Base-by-base conservation (phyloP, 371 early-diverging fungal genomes). In the Basidiobolus heterosporus region DNA sequence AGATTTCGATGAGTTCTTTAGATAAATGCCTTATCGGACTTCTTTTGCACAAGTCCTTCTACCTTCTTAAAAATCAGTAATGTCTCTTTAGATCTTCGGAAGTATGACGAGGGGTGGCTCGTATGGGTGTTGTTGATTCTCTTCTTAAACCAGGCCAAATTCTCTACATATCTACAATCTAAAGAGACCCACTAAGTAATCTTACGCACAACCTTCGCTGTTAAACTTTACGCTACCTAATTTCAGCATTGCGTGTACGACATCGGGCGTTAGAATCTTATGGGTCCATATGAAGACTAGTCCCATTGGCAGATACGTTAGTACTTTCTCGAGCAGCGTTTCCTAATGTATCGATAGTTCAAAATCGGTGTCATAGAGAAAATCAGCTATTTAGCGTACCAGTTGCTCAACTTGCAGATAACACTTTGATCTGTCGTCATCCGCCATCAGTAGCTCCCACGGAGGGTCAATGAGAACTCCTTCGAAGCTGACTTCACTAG, bases 101-200 rank as follows among this genome's bases (percentile, higher is more conserved):
- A 60, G 45, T 65, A 67, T 0, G 70, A 68, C 13, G 66, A 66
- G 0, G 66, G 59, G 15, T 65, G 65, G 46, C 67, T 64, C 35
- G 68, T 49, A n/a, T 53, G 58, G 0, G 55, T 49, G 46, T 78
- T 74, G 56, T 69, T 69, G 41, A 74, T 44, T 0, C 65, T 62
- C 21, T 67, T 69, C 48, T 74, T 73, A 60, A 69, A 78, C 78
- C 78, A 78, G 5, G 74, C 72, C 36, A 78, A 54, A 49, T 78
- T 78, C 48, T 78, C 78, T 1, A 78, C 75, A 56, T 78, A 78
- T 54, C 63, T 66, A 51, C 71, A 74, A 36, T 67, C 75, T 72
- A 51, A 8, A 41, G 24, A 30, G 30, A 30, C 30, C 9, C 30
- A 30, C 9, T 5, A 2, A 41, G 30, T 48, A 35, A 14, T 23